Base-by-base conservation (phyloP, 352 stramenopile species). In the Pythium insidiosum region DNA sequence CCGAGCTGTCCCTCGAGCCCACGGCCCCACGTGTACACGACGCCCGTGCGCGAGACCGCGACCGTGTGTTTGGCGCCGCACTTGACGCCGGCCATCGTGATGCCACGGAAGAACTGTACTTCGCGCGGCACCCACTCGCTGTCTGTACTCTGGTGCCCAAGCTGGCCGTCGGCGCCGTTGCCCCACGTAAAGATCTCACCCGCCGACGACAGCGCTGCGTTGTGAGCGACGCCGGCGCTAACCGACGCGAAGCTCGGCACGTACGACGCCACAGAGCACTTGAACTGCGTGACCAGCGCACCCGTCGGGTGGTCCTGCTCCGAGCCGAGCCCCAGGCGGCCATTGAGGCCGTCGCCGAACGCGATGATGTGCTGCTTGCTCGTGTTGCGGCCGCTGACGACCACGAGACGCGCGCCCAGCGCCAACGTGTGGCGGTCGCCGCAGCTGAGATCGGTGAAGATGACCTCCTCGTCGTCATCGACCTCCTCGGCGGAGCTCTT, bases 141-240 rank as follows among this genome's bases (percentile, higher is more conserved):
- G 11, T 68, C 58, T 20, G 31, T 41, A 2, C 18, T 30, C 11
- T 55, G 57, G 19, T 88, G 73, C 0, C 76, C 76, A 2, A 88
- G 53, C 35, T 85, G 76, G 7, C 76, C 73, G 22, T 84, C 61
- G 0, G 66, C 53, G 0, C 71, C 70, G 20, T 68, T 73, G 4
- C 76, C 73, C 76, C 76, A 88, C 25, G 73, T 82, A 31, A 81
- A 85, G 1, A 86, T 47, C 29, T 84, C 63, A 5, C 75, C 76
- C 0, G 64, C 55, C 2, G 57, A 45, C 19, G 73, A 67, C 0
- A 84, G 30, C 0, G 76, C 76, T 1, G 71, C 42, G 26, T 66
- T 88, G 46, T 86, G 76, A 11, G 60, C 56, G 15, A 28, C 49
- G 7, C 73, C 76, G 24, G 73, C 68, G 13, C 58, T 59, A 13